phyloP scores from a whole-genome alignment of 129 eudicot genomes.

The Centrapalus pauciflorus region DNA sequence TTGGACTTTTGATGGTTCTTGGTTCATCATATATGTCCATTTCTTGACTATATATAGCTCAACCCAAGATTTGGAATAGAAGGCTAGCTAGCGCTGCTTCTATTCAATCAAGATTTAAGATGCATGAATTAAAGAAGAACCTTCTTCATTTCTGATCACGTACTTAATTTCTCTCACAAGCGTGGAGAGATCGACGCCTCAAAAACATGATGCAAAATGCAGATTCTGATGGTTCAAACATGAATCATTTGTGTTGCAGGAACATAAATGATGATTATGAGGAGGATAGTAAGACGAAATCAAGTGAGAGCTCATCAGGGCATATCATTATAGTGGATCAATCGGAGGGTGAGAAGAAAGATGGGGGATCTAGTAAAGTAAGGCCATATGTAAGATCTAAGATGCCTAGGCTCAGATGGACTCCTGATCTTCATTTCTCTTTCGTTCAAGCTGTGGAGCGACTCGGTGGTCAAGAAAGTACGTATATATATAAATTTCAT shows the following conservation, averaged over 20 bases:
- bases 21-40: not conserved
- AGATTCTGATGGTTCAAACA: not conserved
- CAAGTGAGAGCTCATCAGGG: not conserved
- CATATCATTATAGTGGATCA: not conserved
- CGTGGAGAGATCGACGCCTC: not conserved
- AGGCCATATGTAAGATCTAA: not conserved
- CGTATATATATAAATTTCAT: not conserved
- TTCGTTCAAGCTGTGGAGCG: not conserved
- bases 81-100: slow-evolving; percentile 2
- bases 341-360: not conserved
- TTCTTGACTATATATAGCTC: not conserved
- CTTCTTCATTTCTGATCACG: not conserved
- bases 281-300: not conserved
- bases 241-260: not conserved
- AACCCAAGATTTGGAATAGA: not conserved
- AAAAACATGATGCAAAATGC: not conserved
- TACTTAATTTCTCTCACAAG: not conserved
- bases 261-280: not conserved
- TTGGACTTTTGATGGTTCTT: not conserved
- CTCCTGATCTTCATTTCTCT: too few relatives aligned
- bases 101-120: not conserved
- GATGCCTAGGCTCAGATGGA: not conserved
- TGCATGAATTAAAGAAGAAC: not conserved
- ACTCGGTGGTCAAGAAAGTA: not conserved
- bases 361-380: not conserved